Percentiles rank a stretch among this genome's conserved stretches.
These are phyloP conservation scores for Volutella citrinella DNA, from an alignment of 2,329 filamentous ascomycete genomes.

Conservation along the genomic window DNA sequence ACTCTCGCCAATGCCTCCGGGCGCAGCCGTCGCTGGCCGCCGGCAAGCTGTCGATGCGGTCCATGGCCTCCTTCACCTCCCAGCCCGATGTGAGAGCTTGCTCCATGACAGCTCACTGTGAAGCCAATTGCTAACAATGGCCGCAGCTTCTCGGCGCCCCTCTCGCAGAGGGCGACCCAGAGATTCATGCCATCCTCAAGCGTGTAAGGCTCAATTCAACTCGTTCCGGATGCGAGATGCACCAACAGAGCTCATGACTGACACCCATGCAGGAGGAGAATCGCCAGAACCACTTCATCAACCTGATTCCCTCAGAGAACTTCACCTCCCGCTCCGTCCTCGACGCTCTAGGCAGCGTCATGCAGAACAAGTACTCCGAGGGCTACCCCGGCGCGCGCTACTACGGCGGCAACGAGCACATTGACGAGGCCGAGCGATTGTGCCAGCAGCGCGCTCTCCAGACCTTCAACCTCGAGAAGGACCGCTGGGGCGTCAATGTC, in stretches of 20 bases:
- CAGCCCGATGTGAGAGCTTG: conserved; percentile 18
- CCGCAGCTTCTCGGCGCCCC: conserved; percentile 69
- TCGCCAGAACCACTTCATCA: conserved; percentile 95
- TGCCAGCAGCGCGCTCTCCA: conserved; percentile 85
- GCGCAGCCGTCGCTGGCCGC: conserved; percentile 19
- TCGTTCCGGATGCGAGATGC: neutral
- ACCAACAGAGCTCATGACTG: neutral
- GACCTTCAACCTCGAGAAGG: conserved; percentile 74
- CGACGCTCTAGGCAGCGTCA: conserved; percentile 82
- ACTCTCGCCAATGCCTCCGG: conserved; percentile 19
- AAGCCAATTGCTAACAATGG: conserved; percentile 6
- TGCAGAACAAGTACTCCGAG: conserved; percentile 98
- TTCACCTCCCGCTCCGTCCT: conserved; percentile 87
- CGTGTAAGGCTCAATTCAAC: conserved; percentile 55
- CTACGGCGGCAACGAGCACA: conserved; percentile 93
- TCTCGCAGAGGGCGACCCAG: conserved; percentile 77
- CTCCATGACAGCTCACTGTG: accelerated
- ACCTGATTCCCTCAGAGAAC: conserved; percentile 89
- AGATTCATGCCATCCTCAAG: conserved; percentile 80
- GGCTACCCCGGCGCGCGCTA: conserved; percentile 93
- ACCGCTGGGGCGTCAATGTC: conserved; percentile 96
- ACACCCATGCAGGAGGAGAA: conserved; percentile 69
- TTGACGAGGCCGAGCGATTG: conserved; percentile 80
- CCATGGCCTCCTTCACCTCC: conserved; percentile 16
- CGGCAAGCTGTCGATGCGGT: conserved; percentile 14